Evolutionary conservation across 805 yeast species (phyloP), one percentile per base, ranked within the genome.

Genomic region (Yarrowia divulgata): DNA sequence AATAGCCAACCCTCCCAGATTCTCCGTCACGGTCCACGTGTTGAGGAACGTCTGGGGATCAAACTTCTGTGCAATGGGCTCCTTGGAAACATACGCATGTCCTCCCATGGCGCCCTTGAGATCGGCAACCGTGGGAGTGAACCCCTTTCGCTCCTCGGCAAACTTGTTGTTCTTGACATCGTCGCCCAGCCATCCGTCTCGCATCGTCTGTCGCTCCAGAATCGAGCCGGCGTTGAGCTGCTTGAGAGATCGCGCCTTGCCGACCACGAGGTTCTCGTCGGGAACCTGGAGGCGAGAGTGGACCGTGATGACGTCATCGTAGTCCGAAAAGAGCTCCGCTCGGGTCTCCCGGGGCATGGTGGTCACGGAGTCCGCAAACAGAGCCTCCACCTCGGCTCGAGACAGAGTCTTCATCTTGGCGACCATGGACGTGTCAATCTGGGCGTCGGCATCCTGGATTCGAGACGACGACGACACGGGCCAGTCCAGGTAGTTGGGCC

Each of bases 191-290:
- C 68, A 63, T 9, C 57, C 57, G 39, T 63, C 68, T 23, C 57
- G 43, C 68, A 63, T 63, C 5, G 68, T 63, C 48, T 63, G 68
- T 19, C 66, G 50, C 45, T 63, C 57, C 34, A 63, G 52, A 32
- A 63, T 49, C 14, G 68, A 63, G 23, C 68, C 68, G 3, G 52
- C 66, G 40, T 63, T 63, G 45, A 63, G 68, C 68, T 63, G 68
- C 37, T 40, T 48, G 29, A 63, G 68, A 5, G 68, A 63, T 23
- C 57, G 68, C 3, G 68, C 68, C 48, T 49, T 63, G 29, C 57
- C 57, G 12, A 49, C 57, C 2, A 40, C 57, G 6, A 60, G 52
- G 52, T 45, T 60, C n/a, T 60, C 66, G 14, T 60, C 66, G 18
- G 66, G 66, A 12, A 49, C 48, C 40, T 43, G 52, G 7, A 10